Evolutionary conservation across 805 yeast species (phyloP).

Genomic region (Starmerella vitae): DNA sequence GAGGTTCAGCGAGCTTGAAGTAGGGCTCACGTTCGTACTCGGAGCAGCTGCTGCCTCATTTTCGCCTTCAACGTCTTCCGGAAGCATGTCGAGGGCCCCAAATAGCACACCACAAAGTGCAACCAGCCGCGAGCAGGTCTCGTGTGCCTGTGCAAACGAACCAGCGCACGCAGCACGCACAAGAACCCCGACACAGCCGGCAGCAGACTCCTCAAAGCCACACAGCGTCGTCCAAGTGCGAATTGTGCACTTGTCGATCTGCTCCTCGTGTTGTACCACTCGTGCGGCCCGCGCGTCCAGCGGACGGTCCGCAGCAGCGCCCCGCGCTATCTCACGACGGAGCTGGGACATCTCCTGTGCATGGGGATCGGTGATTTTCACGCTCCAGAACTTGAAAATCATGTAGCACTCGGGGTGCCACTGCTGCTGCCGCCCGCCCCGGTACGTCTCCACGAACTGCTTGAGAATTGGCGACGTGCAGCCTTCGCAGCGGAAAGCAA

Average conservation of each 20-base stretch:
- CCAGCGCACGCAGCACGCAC: constrained; percentile 67
- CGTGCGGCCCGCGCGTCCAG: constrained; percentile 13
- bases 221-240: constrained; percentile 79
- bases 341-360: constrained; percentile 6
- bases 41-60: neutral
- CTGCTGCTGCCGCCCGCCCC: constrained; percentile 84
- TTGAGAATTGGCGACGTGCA: constrained; percentile 82
- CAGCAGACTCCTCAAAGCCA: constrained; percentile 80
- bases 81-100: constrained; percentile 45
- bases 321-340: constrained; percentile 4
- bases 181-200: constrained; percentile 84
- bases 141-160: constrained; percentile 51
- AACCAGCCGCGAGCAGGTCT: constrained; percentile 58
- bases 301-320: constrained; percentile 5
- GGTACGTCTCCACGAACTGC: constrained; percentile 82
- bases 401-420: constrained; percentile 99
- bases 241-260: constrained; percentile 44
- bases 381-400: constrained; percentile 95
- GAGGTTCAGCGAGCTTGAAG: neutral
- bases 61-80: constrained; percentile 3
- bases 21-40: neutral
- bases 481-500: constrained; percentile 86
- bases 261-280: constrained; percentile 37
- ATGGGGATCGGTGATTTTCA: constrained; percentile 40
- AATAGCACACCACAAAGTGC: constrained; percentile 64